Base-by-base conservation (phyloP, 768 basidiomycete species). In the Amanita rimosa region DNA sequence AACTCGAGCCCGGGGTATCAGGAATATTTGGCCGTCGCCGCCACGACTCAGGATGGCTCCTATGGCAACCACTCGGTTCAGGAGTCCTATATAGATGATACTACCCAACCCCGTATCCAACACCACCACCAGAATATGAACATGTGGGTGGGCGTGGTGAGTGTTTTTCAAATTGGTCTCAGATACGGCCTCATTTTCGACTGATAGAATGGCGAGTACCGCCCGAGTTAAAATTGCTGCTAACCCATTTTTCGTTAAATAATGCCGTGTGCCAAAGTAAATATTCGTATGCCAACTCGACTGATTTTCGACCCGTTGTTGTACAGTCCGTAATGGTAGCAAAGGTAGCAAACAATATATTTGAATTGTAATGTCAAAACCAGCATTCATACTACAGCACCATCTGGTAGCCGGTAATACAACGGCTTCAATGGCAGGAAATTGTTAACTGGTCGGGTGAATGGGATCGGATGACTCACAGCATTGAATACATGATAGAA, bases 401-500 rank as follows among this genome's bases (percentile, higher is more conserved):
- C 59, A 33, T 62, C 57, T 5, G 71, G 71, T 4, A 70, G 42
- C 26, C 62, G 62, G 57, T 70, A 73, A 55, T 73, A 73, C 58
- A 73, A 48, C 1, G 73, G 56, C 56, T 57, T 16, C 2, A 29
- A 41, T 8, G 17, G 31, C 64, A 59, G 62, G 34, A 21, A 24
- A 37, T 2, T 44, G 21, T 38, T 33, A 38, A 22, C 11, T 19
- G 22, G 16, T 16, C 16, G 26, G 6, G 16, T 42, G 46, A 42
- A 6, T 17, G 31, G 7, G 33, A 34, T 2, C 14, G 33, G 44
- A 13, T 11, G 39, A 63, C 80, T 54, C 54, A 85, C 83, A 41
- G 82, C 83, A 31, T 74, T 63, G 58, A 86, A 87, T 11, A 88
- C 85, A 65, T 88, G 84, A 56, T 89, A 88, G 52, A 67, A 78